phyloP scores from a whole-genome alignment of 352 stramenopile species.

The Poterioochromonas sp. region DNA sequence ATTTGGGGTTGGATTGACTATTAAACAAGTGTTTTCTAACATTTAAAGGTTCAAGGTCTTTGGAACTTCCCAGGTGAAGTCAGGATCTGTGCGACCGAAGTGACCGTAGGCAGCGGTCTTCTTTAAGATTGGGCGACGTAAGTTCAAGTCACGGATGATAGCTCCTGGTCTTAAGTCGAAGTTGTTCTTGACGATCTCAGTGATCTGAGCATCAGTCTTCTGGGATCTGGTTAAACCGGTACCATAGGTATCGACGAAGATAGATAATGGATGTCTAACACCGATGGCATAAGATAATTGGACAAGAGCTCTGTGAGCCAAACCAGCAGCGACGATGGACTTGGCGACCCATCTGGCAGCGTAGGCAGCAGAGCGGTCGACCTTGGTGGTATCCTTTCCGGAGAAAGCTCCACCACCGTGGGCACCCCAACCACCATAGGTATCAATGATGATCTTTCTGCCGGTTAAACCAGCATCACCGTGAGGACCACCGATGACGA shows the following conservation, averaged over 20 bases:
- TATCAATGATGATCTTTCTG: slow-evolving; percentile 98
- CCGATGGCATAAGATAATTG: slow-evolving; percentile 98
- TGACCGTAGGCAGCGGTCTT: slow-evolving; percentile 98
- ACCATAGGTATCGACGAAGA: slow-evolving; percentile 96
- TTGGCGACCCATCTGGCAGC: slow-evolving; percentile 97
- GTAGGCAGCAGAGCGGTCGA: slow-evolving; percentile 95
- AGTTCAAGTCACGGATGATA: slow-evolving; percentile 94
- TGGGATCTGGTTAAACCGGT: slow-evolving; percentile 72
- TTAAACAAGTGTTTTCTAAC: too few relatives aligned
- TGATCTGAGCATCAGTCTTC: slow-evolving; percentile 87
- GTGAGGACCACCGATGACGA: slow-evolving; percentile 97
- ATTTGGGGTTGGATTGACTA: too few relatives aligned
- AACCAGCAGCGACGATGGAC: slow-evolving; percentile 85
- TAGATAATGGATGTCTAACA: slow-evolving; percentile 88
- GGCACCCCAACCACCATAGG: slow-evolving; percentile 95
- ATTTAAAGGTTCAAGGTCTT: slow-evolving; percentile 71
- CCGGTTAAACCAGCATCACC: slow-evolving; percentile 95
- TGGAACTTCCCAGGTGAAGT: slow-evolving; percentile 97
- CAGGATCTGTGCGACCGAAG: slow-evolving; percentile 92
- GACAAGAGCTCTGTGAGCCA: slow-evolving; percentile 85
- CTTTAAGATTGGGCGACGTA: slow-evolving; percentile 92
- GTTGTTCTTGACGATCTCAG: slow-evolving; percentile 97
- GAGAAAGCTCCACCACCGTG: slow-evolving; percentile 97
- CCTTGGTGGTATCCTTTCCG: slow-evolving; percentile 97
- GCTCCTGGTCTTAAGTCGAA: slow-evolving; percentile 94